A percentile compares a stretch with the other conserved stretches of the same genome.
phyloP scores from a whole-genome alignment of 1,139 yeast genomes.

The Scheffersomyces titani region DNA sequence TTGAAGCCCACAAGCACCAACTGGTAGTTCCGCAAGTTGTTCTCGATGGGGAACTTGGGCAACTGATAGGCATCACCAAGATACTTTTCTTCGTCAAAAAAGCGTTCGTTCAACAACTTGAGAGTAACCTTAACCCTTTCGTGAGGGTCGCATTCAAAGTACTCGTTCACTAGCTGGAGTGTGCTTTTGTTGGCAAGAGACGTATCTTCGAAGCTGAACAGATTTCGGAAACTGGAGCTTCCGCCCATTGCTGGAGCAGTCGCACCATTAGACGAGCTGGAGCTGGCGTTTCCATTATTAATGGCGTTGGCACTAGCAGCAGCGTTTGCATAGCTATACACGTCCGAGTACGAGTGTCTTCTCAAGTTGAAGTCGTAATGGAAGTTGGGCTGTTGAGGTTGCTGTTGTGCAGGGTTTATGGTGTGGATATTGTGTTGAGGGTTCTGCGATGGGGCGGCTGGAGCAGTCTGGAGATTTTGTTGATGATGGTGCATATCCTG shows the following conservation, averaged over 20 bases:
- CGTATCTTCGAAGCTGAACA: constrained; percentile 2
- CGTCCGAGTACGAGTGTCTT: constrained; percentile 31
- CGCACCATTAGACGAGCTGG: not conserved
- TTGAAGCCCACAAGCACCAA: constrained; percentile 78
- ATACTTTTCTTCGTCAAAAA: constrained; percentile 22
- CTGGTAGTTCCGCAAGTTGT: constrained; percentile 32
- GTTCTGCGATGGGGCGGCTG: not conserved
- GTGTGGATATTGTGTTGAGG: not conserved
- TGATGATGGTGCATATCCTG: constrained; percentile 1
- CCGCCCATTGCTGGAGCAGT: not conserved
- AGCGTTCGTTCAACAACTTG: constrained; percentile 14
- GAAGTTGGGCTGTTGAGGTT: not conserved
- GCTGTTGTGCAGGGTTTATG: not conserved
- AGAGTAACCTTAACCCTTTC: constrained; percentile 38
- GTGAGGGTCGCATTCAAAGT: constrained; percentile 43
- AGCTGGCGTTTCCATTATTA: constrained; percentile 1
- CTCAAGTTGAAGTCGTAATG: constrained; percentile 15
- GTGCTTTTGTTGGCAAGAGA: constrained; percentile 6
- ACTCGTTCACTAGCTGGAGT: constrained; percentile 30
- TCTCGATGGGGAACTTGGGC: constrained; percentile 45
- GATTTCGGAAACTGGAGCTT: not conserved
- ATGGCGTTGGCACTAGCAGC: not conserved
- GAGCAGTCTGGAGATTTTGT: constrained; percentile 3
- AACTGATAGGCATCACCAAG: constrained; percentile 37
- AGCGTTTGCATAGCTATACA: constrained; percentile 5